These are phyloP conservation scores for Globisporangium polare DNA, from an alignment of 352 stramenopile genomes.

Conservation along the genomic window DNA sequence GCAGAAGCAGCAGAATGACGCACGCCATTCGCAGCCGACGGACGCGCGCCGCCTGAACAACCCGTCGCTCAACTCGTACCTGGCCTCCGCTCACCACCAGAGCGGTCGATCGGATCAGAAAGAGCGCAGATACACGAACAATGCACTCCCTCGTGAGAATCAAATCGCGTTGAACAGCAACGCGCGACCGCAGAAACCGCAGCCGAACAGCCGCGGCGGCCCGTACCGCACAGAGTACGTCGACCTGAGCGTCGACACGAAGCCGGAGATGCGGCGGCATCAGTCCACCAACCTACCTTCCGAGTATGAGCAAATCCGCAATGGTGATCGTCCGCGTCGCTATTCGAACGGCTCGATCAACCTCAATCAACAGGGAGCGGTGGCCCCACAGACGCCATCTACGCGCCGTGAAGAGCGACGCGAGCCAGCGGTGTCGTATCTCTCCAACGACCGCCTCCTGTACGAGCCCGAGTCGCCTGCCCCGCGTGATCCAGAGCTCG, in stretches of 20 bases:
- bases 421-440: conserved; percentile 4
- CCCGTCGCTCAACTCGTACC: conserved; percentile 10
- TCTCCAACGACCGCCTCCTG: conserved; percentile 11
- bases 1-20: neutral
- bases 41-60: conserved; percentile 6
- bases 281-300: conserved; percentile 6
- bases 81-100: conserved; percentile 22
- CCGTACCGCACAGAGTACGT: conserved; percentile 18
- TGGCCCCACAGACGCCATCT: neutral
- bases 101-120: conserved; percentile 4
- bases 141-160: conserved; percentile 11
- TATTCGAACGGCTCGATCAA: conserved; percentile 14
- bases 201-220: neutral
- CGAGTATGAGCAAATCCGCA: neutral
- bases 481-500: conserved; percentile 9
- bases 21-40: neutral
- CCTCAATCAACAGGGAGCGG: neutral
- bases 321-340: conserved; percentile 1
- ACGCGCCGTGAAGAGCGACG: neutral
- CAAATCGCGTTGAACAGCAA: neutral
- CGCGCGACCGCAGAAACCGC: neutral
- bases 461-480: conserved; percentile 3
- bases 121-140: conserved; percentile 22
- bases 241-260: conserved; percentile 25
- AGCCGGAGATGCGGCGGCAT: conserved; percentile 13